Conservation (phyloP, 768 basidiomycete species). For the Mycena kentingensis region DNA sequence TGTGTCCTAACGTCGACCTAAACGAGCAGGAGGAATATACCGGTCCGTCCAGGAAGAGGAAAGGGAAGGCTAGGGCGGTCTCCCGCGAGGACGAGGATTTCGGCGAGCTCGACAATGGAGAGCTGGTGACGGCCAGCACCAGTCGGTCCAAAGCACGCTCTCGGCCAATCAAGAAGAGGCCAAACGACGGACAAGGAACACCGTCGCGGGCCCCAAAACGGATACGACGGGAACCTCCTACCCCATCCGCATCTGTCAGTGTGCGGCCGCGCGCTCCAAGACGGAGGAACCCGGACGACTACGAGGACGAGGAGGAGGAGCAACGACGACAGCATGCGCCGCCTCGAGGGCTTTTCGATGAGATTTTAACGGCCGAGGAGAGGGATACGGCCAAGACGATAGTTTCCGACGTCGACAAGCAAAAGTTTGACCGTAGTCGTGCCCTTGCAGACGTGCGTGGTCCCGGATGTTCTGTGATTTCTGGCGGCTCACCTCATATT, state of each 20-base stretch:
- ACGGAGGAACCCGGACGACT: too few species aligned
- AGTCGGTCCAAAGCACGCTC: conserved; percentile 22
- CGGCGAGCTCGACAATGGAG: conserved; percentile 37
- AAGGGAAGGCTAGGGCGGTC: conserved; percentile 34
- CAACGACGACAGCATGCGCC: too few species aligned
- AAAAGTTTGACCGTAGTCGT: conserved; percentile 72
- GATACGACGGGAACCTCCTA: conserved; percentile 47
- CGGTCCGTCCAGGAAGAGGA: conserved; percentile 41
- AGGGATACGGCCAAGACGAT: conserved; percentile 72
- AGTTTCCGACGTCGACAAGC: conserved; percentile 62
- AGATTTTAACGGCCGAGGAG: conserved; percentile 67
- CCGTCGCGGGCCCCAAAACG: conserved; percentile 44
- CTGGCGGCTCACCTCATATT: conserved; percentile 4
- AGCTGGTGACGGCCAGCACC: conserved; percentile 29
- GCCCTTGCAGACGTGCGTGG: conserved; percentile 69
- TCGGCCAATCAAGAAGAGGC: conserved; percentile 29
- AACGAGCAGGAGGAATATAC: conserved; percentile 35
- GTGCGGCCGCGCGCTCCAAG: conserved; percentile 60
- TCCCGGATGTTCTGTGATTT: conserved; percentile 4
- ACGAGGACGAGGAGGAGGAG: conserved; percentile 67
- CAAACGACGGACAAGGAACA: conserved; percentile 19
- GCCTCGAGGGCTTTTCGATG: conserved; percentile 78
- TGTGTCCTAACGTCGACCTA: conserved; percentile 43
- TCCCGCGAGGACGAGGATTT: conserved; percentile 27
- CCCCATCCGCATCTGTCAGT: conserved; percentile 35